Base-by-base conservation (phyloP, 768 basidiomycete species). In the Sporobolomyces roseus region DNA sequence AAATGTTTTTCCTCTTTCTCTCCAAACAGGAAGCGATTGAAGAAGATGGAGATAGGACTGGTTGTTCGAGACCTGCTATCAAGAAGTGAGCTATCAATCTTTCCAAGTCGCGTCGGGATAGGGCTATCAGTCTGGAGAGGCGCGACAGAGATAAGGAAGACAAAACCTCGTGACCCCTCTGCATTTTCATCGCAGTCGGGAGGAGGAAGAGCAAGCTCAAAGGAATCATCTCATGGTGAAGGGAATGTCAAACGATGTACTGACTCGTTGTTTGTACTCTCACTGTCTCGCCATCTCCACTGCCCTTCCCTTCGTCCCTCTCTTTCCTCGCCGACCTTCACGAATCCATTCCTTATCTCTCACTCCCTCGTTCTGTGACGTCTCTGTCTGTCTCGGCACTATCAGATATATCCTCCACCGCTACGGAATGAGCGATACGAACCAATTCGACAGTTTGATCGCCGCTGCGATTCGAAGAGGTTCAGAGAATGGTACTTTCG, bases 391-490 rank as follows among this genome's bases (percentile, higher is more conserved):
- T 4, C 38, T 16, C 14, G 14, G n/a, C n/a, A n/a, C n/a, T 32
- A 45, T 4, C 36, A 93, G 91, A 82, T 96, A 80, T 79, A 87
- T 96, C 63, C 91, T 91, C 80, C 82, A 84, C 65, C 85, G 83
- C 74, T 96, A 93, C 83, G 86, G 86, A 75, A 81, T 96, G 63
- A 84, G 87, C 74, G 88, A 92, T 70, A 87, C 86, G 60, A 77
- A 77, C n/a, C 85, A 89, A 27, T 91, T 93, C 80, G 84, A 81
- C 75, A 85, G 84, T 51, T 87, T 90, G 80, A 84, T 97, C 75
- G 84, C 87, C 67, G 86, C 83, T 73, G 91, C 93, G 62, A 87
- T 98, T 77, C 81, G 84, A 61, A 80, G 83, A n/a, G 92, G 93
- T 62, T 85, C 84, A 41, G 88, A 92, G 77, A 90, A 89, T 79